Conservation (phyloP, 1,284 basidiomycete genomes). For the Apiotrichum siamense region DNA sequence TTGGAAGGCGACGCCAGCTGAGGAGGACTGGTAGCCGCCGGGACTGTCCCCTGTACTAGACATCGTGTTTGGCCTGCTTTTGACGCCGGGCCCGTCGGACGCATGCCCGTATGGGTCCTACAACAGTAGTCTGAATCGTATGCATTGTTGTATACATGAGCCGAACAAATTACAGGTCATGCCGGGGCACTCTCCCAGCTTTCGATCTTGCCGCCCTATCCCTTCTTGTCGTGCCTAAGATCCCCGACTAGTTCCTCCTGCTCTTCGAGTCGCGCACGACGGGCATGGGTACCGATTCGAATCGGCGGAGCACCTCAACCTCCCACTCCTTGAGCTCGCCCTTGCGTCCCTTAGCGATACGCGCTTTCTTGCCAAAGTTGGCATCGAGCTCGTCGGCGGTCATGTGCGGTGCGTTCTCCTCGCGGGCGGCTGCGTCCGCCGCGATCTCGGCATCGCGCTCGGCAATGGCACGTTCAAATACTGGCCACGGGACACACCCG, state of each 20-base stretch:
- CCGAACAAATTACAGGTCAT: neutral
- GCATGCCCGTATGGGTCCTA: too few species aligned
- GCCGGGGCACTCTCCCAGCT: too few species aligned
- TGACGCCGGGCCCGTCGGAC: too few species aligned
- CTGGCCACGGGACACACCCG: slow-evolving; percentile 68
- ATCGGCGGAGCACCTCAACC: slow-evolving; percentile 37
- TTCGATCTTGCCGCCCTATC: too few species aligned
- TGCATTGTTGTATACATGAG: neutral
- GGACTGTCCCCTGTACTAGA: neutral
- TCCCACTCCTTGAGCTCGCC: slow-evolving; percentile 43
- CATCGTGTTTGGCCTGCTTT: too few species aligned
- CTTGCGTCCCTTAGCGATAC: slow-evolving; percentile 51
- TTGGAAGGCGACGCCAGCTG: slow-evolving; percentile 22
- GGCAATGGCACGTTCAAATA: slow-evolving; percentile 62
- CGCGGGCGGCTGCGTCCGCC: slow-evolving; percentile 51
- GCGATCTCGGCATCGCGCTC: slow-evolving; percentile 26
- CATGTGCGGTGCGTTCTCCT: slow-evolving; percentile 48
- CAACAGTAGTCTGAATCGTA: too few species aligned
- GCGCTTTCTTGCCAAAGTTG: slow-evolving; percentile 45
- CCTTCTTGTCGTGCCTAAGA: too few species aligned
- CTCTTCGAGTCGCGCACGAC: slow-evolving; percentile 15
- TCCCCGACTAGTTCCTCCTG: neutral
- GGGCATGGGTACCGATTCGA: slow-evolving; percentile 34
- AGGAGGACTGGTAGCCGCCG: slow-evolving; percentile 21
- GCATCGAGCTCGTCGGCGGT: slow-evolving; percentile 27